Percentiles rank a stretch among this genome's conserved stretches.
Evolutionary conservation across 2,329 filamentous ascomycete species (phyloP).

Genomic region (Alternaria novae-zelandiae): DNA sequence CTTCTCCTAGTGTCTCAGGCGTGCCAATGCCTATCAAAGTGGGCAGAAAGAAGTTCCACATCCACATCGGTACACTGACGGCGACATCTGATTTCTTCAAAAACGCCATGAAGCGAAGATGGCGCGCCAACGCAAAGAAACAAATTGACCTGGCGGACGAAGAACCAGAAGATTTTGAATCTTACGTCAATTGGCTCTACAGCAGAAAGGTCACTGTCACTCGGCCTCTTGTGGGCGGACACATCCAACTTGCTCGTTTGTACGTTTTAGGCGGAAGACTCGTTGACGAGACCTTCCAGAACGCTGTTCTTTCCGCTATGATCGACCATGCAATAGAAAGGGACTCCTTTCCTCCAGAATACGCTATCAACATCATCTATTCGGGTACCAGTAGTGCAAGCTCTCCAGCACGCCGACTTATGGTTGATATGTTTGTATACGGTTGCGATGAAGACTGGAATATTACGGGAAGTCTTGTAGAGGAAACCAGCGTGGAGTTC

Average conservation of each 20-base stretch:
- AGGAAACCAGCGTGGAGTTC: not conserved
- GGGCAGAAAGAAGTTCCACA: not conserved
- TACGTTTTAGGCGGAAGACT: not conserved
- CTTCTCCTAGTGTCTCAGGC: not conserved
- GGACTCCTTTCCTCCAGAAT: not conserved
- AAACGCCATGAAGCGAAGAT: not conserved
- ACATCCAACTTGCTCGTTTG: not conserved
- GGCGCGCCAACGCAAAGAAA: not conserved
- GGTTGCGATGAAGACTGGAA: not conserved
- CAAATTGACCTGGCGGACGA: not conserved
- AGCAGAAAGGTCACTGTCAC: not conserved
- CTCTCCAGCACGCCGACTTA: not conserved
- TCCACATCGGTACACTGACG: not conserved
- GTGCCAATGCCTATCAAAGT: not conserved
- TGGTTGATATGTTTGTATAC: not conserved
- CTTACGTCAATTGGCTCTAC: not conserved
- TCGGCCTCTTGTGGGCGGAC: not conserved
- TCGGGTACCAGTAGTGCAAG: not conserved
- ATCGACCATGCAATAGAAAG: not conserved
- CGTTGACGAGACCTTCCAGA: not conserved
- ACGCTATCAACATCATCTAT: not conserved
- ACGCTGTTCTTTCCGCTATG: not conserved
- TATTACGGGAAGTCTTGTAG: not conserved
- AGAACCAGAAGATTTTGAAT: not conserved
- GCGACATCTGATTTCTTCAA: not conserved